Percentiles rank a stretch among this genome's conserved stretches.
phyloP scores from a whole-genome alignment of 2,329 filamentous ascomycete species.

The Talaromyces sp. region DNA sequence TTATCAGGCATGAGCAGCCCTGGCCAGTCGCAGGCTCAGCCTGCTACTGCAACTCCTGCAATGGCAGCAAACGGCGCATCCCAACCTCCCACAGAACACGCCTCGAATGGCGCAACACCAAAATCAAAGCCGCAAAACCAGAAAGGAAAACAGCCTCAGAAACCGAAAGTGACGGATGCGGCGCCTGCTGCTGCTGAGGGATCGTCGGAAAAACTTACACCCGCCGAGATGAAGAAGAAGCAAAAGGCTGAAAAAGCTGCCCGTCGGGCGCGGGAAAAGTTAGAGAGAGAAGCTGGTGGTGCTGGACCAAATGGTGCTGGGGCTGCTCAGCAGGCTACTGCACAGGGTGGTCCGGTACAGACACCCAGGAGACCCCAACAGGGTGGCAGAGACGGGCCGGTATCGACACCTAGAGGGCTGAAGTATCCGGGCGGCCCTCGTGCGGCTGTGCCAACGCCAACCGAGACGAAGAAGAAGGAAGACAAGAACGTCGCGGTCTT shows the following conservation, averaged over 20 bases:
- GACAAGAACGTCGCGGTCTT: slow-evolving; percentile 71
- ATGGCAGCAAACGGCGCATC: slow-evolving; percentile 8
- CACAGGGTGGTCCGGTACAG: slow-evolving; percentile 20
- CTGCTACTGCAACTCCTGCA: slow-evolving; percentile 9
- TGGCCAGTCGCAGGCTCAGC: slow-evolving; percentile 8
- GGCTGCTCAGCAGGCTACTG: slow-evolving; percentile 21
- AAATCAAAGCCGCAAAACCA: slow-evolving; percentile 1
- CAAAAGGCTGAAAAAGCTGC: slow-evolving; percentile 90
- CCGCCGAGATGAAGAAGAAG: slow-evolving; percentile 79
- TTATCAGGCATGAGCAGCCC: slow-evolving; percentile 15
- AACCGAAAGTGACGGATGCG: slow-evolving; percentile 16
- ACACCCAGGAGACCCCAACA: not conserved
- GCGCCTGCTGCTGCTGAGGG: slow-evolving; percentile 23
- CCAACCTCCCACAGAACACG: slow-evolving; percentile 8
- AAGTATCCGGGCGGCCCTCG: slow-evolving; percentile 24
- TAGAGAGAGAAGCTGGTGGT: slow-evolving; percentile 43
- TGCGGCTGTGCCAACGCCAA: slow-evolving; percentile 38
- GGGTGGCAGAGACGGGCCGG: slow-evolving; percentile 19
- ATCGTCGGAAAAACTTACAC: slow-evolving; percentile 35
- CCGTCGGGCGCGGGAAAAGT: slow-evolving; percentile 68
- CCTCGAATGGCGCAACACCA: not conserved
- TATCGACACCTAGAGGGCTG: slow-evolving; percentile 31
- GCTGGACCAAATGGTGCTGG: slow-evolving; percentile 22
- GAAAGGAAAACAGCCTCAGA: slow-evolving; percentile 19
- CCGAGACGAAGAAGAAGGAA: slow-evolving; percentile 54